These are phyloP conservation scores for Solanum stenotomum DNA, from an alignment of 257 asterid genomes.

Conservation along the genomic window DNA sequence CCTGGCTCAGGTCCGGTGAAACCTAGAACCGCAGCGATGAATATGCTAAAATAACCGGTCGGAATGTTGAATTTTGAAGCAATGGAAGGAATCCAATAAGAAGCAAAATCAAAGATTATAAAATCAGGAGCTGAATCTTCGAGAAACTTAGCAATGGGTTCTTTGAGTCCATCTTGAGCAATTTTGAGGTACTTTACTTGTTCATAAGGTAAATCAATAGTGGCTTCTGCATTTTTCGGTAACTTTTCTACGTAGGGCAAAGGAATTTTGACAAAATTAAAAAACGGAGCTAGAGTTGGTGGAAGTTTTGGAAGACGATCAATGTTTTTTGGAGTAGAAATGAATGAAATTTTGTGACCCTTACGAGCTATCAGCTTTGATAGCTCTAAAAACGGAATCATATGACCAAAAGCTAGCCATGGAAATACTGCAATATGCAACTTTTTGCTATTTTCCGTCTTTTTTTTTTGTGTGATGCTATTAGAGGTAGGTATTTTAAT, in stretches of 20 bases:
- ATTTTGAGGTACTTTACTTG: conserved; percentile 24
- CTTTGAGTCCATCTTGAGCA: conserved; percentile 19
- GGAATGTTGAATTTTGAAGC: conserved; percentile 11
- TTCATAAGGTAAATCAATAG: conserved; percentile 11
- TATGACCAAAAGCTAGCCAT: conserved; percentile 68
- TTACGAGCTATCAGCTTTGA: conserved; percentile 33
- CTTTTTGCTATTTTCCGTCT: not conserved
- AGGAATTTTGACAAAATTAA: conserved; percentile 26
- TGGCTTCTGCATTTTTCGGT: conserved; percentile 25
- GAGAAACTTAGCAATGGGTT: conserved; percentile 5
- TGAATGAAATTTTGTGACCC: conserved; percentile 40
- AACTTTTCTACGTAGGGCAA: conserved; percentile 14
- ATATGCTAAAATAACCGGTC: conserved; percentile 9
- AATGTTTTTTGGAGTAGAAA: conserved; percentile 43
- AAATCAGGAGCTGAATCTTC: conserved; percentile 16
- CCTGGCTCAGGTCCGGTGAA: not conserved
- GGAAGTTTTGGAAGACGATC: conserved; percentile 51
- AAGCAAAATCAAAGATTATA: conserved; percentile 16
- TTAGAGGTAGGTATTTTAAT: not conserved
- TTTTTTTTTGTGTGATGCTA: not conserved
- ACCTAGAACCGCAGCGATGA: not conserved
- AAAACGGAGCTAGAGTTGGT: conserved; percentile 5
- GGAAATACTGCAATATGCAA: conserved; percentile 48
- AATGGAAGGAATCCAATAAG: conserved; percentile 11
- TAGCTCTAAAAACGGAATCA: conserved; percentile 36